A percentile compares a stretch with the other conserved stretches of the same genome.
phyloP scores from a whole-genome alignment of 495 filamentous ascomycete species.

The Hypoxylon crocopeplum region DNA sequence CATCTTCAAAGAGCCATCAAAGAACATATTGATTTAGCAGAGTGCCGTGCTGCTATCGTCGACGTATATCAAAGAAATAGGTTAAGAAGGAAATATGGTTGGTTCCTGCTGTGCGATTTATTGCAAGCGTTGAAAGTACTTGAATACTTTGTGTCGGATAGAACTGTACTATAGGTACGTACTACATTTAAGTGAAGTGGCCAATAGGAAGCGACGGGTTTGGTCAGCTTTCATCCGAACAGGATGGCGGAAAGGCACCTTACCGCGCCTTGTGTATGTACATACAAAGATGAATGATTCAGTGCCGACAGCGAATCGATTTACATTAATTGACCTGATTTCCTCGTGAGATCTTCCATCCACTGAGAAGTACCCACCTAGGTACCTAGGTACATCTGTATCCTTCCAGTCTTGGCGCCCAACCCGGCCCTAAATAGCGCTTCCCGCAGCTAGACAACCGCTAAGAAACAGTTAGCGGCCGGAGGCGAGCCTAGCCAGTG shows the following conservation, averaged over 20 bases:
- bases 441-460: slow-evolving; percentile 6
- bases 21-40: too few species aligned
- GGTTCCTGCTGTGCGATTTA: too few species aligned
- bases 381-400: too few species aligned
- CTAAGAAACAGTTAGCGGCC: slow-evolving; percentile 15
- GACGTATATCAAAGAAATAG: too few species aligned
- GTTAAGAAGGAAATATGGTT: too few species aligned
- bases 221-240: slow-evolving; percentile 20
- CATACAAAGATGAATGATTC: not conserved
- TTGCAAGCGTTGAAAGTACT: too few species aligned
- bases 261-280: not conserved
- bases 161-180: too few species aligned
- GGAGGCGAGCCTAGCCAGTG: slow-evolving; percentile 18
- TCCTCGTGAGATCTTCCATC: slow-evolving; percentile 13
- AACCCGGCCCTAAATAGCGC: slow-evolving; percentile 21
- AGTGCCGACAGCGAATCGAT: slow-evolving; percentile 5
- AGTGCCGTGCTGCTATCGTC: too few species aligned
- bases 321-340: not conserved
- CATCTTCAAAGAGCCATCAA: slow-evolving; percentile 1
- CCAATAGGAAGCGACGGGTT: slow-evolving; percentile 32
- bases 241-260: not conserved
- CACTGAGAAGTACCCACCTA: not conserved
- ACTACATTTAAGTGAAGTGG: too few species aligned
- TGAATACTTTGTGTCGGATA: too few species aligned
- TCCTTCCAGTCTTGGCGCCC: slow-evolving; percentile 23